phyloP scores from a whole-genome alignment of 768 basidiomycete species.

The Tulasnella sp. region DNA sequence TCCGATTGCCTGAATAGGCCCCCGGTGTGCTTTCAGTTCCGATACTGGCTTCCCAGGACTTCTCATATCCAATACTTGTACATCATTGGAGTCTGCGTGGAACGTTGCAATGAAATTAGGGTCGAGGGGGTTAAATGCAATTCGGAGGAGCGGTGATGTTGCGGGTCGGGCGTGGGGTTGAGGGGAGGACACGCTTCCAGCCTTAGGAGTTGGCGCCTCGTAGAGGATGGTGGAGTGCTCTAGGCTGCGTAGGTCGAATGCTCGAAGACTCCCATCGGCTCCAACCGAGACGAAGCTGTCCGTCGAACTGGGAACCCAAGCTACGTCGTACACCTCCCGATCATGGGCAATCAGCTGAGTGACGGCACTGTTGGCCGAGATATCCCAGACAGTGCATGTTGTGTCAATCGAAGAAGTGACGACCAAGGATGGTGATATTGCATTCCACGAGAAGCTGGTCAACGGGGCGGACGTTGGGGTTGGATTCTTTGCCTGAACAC shows the following conservation, averaged over 20 bases:
- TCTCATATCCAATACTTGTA: constrained; percentile 96
- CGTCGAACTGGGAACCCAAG: constrained; percentile 95
- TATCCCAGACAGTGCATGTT: constrained; percentile 99
- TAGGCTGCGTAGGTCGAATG: constrained; percentile 93
- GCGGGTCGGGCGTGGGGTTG: constrained; percentile 42
- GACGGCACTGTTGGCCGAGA: constrained; percentile 88
- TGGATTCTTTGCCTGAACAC: constrained; percentile 79
- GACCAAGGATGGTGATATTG: constrained; percentile 84
- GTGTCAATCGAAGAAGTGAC: constrained; percentile 99
- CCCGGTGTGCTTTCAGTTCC: constrained; percentile 82
- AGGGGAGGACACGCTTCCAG: constrained; percentile 40
- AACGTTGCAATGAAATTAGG: constrained; percentile 98
- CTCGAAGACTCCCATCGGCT: constrained; percentile 93
- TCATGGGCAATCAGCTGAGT: constrained; percentile 98
- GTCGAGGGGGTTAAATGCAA: constrained; percentile 88
- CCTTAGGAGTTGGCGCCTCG: constrained; percentile 55
- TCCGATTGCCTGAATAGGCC: constrained; percentile 81
- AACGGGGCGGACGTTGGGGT: constrained; percentile 83
- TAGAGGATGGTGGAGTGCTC: constrained; percentile 99
- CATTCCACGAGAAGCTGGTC: constrained; percentile 98
- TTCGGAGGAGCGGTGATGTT: constrained; percentile 79
- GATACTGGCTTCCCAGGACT: constrained; percentile 94
- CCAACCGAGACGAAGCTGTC: constrained; percentile 99
- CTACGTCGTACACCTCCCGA: constrained; percentile 94
- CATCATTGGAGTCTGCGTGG: constrained; percentile 86